Evolutionary conservation across 495 filamentous ascomycete species (phyloP).

Genomic region (Lophium mytilinum): DNA sequence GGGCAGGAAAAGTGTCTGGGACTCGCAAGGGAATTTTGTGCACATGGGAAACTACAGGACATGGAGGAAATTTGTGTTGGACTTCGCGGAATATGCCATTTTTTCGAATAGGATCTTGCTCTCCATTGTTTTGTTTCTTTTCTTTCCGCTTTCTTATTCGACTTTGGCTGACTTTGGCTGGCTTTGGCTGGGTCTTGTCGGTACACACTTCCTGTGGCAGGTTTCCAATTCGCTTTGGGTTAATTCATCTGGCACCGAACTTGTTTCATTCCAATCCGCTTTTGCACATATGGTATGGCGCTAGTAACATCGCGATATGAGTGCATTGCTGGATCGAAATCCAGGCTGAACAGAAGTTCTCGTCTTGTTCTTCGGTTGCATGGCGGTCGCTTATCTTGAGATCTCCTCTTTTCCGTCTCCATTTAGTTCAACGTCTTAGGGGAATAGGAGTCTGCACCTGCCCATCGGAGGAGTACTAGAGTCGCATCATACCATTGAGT

Average conservation of each 20-base stretch:
- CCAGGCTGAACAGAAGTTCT: conserved; percentile 14
- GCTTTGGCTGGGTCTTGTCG: background rate
- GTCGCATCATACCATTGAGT: conserved; percentile 5
- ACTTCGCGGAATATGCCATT: background rate
- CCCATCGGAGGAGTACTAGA: conserved; percentile 1
- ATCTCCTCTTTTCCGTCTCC: background rate
- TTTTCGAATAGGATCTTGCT: background rate
- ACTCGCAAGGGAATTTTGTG: background rate
- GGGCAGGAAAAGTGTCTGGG: conserved; percentile 14
- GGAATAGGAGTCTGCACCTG: too few relatives aligned
- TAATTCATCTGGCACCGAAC: conserved; percentile 20
- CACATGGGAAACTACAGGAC: conserved; percentile 7
- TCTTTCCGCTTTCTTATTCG: background rate
- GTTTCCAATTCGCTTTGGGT: conserved; percentile 12
- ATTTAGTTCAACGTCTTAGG: background rate
- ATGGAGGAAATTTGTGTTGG: conserved; percentile 1
- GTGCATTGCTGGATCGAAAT: conserved; percentile 22
- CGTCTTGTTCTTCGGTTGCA: conserved; percentile 13
- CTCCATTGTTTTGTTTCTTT: background rate
- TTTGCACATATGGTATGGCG: conserved; percentile 23
- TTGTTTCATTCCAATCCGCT: conserved; percentile 14
- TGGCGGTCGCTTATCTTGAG: conserved; percentile 16
- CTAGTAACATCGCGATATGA: conserved; percentile 13
- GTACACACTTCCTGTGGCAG: conserved; percentile 7
- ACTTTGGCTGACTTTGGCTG: background rate